Base-by-base conservation (phyloP, 345 rosid genomes). In the Citrus australasica region DNA sequence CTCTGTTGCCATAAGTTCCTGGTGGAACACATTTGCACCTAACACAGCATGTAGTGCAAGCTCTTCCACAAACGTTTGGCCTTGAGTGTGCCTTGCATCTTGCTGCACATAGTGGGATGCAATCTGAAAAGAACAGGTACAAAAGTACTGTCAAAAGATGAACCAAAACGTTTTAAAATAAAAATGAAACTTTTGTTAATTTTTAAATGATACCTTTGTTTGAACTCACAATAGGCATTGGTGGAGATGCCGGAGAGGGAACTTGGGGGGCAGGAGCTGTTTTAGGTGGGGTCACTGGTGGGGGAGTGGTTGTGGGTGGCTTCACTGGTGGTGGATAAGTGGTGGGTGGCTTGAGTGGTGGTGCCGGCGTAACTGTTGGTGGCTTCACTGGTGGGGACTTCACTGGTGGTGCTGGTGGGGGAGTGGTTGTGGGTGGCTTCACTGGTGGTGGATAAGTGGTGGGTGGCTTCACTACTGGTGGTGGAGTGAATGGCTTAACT, bases 1-100 rank as follows among this genome's bases (percentile, higher is more conserved):
- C 96, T 28, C 83, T 86, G 84, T 93, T 93, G 24, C 99, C 99
- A 64, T 86, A 92, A 10, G 98, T 95, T 24, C 99, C 98, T 46
- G 98, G 99, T 0, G 99, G 99, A 67, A 95, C 99, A 30, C 99
- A 95, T 78, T 86, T 95, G 93, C 99, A 95, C 67, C 96, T 82
- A 82, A 85, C 85, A 71, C 99, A 95, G 87, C 99, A 95, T 65
- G 97, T 89, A 82, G 84, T 73, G 88, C 99, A 95, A 27, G 94
- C 99, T 82, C 99, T 87, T 67, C 75, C 38, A 80, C 99, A 95
- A 2, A 86, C 17, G 35, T 86, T 90, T 77, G 80, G 63, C 84
- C 96, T 92, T 2, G 98, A 95, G 68, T 95, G 99, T 69, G 80
- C 60, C 59, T 83, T 85, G 85, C 99, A 95, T 78, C 99, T 87